Conservation (phyloP, 805 yeast genomes). For the Candida mattraensis region DNA sequence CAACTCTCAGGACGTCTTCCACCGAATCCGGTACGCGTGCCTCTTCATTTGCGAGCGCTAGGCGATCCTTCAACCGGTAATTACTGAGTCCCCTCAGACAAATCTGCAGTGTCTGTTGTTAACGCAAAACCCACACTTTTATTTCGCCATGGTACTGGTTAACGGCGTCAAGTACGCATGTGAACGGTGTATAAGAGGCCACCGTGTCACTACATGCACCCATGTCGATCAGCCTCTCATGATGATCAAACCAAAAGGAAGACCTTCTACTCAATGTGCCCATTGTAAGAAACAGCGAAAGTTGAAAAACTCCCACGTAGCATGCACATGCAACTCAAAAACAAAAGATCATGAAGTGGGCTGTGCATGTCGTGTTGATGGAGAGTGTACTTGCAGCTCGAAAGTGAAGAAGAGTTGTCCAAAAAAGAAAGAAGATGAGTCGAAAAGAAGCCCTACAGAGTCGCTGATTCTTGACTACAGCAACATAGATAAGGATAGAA, state of each 20-base stretch:
- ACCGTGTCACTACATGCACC: slow-evolving; percentile 89
- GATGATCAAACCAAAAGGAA: slow-evolving; percentile 94
- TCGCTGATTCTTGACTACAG: slow-evolving; percentile 1
- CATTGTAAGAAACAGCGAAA: slow-evolving; percentile 81
- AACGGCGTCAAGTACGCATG: slow-evolving; percentile 96
- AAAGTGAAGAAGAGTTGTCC: slow-evolving; percentile 24
- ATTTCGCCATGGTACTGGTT: slow-evolving; percentile 68
- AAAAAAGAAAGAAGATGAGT: slow-evolving; percentile 18
- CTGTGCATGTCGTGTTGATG: slow-evolving; percentile 35
- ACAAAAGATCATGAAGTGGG: slow-evolving; percentile 26
- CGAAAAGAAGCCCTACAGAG: slow-evolving; percentile 8
- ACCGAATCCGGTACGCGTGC: too few species aligned
- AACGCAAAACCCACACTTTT: too few species aligned
- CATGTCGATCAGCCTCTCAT: slow-evolving; percentile 89
- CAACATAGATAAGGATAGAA: slow-evolving; percentile 15
- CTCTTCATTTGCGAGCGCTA: too few species aligned
- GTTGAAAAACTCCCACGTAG: slow-evolving; percentile 61
- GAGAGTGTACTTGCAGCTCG: slow-evolving; percentile 34
- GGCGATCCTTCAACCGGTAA: too few species aligned
- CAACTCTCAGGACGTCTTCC: too few species aligned
- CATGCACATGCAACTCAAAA: slow-evolving; percentile 69
- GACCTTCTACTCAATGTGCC: slow-evolving; percentile 90
- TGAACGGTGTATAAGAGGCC: slow-evolving; percentile 93
- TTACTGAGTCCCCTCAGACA: too few species aligned
- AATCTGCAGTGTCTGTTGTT: not conserved